Percentiles rank a stretch among this genome's conserved stretches.
Evolutionary conservation across 148 eudicot genomes (phyloP).

Genomic region (Chenopodium berlandieri): DNA sequence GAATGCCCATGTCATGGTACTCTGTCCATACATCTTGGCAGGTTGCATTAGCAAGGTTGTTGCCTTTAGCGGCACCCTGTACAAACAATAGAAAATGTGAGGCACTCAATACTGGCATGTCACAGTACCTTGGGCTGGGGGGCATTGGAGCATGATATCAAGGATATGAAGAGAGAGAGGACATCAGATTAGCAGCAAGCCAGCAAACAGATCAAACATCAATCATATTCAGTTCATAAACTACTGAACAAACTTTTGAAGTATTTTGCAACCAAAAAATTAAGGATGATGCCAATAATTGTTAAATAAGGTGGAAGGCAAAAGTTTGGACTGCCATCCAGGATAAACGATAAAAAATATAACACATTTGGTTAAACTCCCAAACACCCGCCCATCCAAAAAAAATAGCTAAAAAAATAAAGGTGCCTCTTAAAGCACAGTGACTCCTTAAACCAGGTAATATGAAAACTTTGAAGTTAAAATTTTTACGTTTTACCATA

Average conservation of each 20-base stretch:
- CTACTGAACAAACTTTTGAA: not conserved
- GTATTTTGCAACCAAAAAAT: not conserved
- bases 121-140: not conserved
- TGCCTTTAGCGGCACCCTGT: constrained; percentile 83
- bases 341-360: no score
- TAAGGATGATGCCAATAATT: not conserved
- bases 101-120: not conserved
- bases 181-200: not conserved
- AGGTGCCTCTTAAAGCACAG: no score
- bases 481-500: no score
- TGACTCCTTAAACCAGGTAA: no score
- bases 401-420: no score
- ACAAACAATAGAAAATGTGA: constrained; percentile 5
- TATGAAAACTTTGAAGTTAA: no score
- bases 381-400: no score
- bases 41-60: constrained; percentile 61
- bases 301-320: not conserved
- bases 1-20: constrained; percentile 81
- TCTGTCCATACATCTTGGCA: constrained; percentile 87
- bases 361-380: no score
- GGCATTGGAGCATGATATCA: not conserved
- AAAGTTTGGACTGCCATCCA: not conserved
- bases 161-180: not conserved
- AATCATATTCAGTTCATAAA: not conserved
- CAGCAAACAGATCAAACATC: not conserved